Percentiles rank a stretch among this genome's conserved stretches.
Conservation (phyloP, 1,284 basidiomycete species). For the Tilletia caries region DNA sequence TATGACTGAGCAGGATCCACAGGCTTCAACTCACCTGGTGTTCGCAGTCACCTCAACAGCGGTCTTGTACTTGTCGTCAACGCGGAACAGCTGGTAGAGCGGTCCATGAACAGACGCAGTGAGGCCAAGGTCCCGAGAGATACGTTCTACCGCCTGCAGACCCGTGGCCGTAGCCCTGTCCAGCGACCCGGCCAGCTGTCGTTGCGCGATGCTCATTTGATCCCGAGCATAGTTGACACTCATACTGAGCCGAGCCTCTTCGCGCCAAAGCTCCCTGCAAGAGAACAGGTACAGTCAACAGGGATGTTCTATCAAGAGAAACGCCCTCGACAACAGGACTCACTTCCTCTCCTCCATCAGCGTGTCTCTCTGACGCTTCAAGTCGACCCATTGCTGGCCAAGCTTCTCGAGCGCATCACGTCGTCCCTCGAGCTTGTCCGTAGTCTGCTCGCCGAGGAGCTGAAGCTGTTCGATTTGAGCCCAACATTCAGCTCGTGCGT, state of each 20-base stretch:
- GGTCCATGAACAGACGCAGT: conserved; percentile 77
- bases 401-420: conserved; percentile 31
- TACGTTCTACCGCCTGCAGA: conserved; percentile 75
- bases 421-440: conserved; percentile 65
- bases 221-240: conserved; percentile 70
- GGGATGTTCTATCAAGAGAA: too few species aligned
- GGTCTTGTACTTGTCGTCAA: conserved; percentile 87
- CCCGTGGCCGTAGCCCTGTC: conserved; percentile 82
- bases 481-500: conserved; percentile 42
- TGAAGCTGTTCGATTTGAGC: conserved; percentile 71
- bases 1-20: background rate
- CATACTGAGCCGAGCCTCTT: conserved; percentile 71
- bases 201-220: conserved; percentile 78
- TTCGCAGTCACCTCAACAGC: conserved; percentile 85
- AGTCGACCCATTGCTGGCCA: conserved; percentile 30
- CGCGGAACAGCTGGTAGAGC: conserved; percentile 86
- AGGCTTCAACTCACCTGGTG: conserved; percentile 55
- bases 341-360: conserved; percentile 50
- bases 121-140: conserved; percentile 70
- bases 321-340: background rate
- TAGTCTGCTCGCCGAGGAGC: conserved; percentile 56
- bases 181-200: conserved; percentile 71
- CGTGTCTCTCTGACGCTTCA: conserved; percentile 51
- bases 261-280: conserved; percentile 62
- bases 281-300: background rate